phyloP scores from a whole-genome alignment of 495 filamentous ascomycete genomes.

The Usnea hakonensis region DNA sequence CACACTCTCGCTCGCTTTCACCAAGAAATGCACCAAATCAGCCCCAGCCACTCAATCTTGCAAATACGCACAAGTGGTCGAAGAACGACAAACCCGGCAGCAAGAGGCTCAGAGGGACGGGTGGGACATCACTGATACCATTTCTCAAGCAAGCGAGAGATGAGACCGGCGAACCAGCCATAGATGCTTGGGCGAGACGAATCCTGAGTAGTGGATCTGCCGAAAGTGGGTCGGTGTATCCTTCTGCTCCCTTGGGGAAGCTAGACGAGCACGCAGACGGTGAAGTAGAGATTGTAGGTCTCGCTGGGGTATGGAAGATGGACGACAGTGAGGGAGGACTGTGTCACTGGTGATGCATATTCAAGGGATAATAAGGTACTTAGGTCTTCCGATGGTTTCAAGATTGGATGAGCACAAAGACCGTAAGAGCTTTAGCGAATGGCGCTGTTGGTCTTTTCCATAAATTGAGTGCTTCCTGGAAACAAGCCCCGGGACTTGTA shows the following conservation, averaged over 20 bases:
- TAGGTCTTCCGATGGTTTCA: too few relatives aligned
- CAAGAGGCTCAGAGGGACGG: constrained; percentile 76
- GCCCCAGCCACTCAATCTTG: constrained; percentile 53
- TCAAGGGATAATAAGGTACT: neutral
- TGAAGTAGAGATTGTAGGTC: constrained; percentile 62
- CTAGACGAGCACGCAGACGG: constrained; percentile 54
- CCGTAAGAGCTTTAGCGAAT: neutral
- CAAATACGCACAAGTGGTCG: constrained; percentile 34
- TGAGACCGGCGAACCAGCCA: constrained; percentile 87
- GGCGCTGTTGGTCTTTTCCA: neutral
- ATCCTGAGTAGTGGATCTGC: constrained; percentile 55
- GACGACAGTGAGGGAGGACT: constrained; percentile 75
- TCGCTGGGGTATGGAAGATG: constrained; percentile 79
- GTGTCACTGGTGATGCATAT: constrained; percentile 49
- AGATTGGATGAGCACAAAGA: too few relatives aligned
- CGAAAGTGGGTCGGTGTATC: constrained; percentile 8
- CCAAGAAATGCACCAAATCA: constrained; percentile 31
- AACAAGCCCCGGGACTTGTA: neutral
- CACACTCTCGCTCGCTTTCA: constrained; percentile 39
- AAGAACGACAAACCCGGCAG: constrained; percentile 19
- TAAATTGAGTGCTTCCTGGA: neutral
- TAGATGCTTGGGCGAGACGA: constrained; percentile 72
- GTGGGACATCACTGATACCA: constrained; percentile 84
- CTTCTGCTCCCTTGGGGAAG: constrained; percentile 51
- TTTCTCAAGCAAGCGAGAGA: constrained; percentile 93